Conservation (phyloP, 2,329 filamentous ascomycete genomes). For the Paraconiothyrium brasiliense region DNA sequence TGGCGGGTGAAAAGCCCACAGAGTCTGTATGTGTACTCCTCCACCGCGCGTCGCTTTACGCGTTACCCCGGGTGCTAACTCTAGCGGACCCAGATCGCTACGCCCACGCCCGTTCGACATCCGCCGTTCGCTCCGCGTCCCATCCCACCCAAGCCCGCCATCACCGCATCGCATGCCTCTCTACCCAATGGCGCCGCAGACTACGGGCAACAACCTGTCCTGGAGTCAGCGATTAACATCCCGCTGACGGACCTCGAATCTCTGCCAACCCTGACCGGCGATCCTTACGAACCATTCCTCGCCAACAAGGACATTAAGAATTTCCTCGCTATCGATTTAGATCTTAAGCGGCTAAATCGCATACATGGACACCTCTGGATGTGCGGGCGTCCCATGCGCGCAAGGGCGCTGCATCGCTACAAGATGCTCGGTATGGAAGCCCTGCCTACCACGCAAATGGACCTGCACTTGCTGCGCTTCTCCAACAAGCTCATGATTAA, state of each 20-base stretch:
- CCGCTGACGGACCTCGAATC: slow-evolving; percentile 38
- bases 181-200: slow-evolving; percentile 17
- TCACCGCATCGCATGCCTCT: slow-evolving; percentile 22
- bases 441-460: slow-evolving; percentile 46
- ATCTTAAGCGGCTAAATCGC: slow-evolving; percentile 42
- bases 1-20: slow-evolving; percentile 23
- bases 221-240: slow-evolving; percentile 30
- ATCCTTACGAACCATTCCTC: slow-evolving; percentile 29
- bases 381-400: slow-evolving; percentile 49
- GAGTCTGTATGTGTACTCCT: neutral
- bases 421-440: slow-evolving; percentile 46
- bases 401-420: slow-evolving; percentile 47
- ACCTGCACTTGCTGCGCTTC: slow-evolving; percentile 48
- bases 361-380: slow-evolving; percentile 50
- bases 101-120: slow-evolving; percentile 15
- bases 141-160: slow-evolving; percentile 30
- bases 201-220: slow-evolving; percentile 27
- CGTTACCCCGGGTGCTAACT: slow-evolving; percentile 12
- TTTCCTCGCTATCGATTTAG: slow-evolving; percentile 42
- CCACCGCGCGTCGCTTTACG: neutral
- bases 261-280: slow-evolving; percentile 45
- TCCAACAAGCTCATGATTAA: slow-evolving; percentile 44
- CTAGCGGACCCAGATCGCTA: slow-evolving; percentile 14
- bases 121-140: slow-evolving; percentile 38
- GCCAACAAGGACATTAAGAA: slow-evolving; percentile 34